phyloP scores from a whole-genome alignment of 2,329 filamentous ascomycete genomes.

The Neophaeococcomyces mojaviensis region DNA sequence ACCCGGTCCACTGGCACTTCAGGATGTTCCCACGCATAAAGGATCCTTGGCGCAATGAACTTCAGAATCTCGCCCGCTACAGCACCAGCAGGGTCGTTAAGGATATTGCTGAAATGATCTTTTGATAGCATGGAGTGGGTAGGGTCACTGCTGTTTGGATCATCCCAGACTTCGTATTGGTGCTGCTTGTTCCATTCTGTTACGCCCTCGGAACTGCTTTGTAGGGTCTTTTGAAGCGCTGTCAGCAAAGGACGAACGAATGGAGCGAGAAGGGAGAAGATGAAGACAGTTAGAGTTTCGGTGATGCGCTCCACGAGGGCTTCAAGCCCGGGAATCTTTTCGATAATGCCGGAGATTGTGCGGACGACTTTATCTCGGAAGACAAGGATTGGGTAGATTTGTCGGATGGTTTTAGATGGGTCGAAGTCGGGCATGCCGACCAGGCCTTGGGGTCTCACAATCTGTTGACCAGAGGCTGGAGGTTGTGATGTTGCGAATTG shows the following conservation, averaged over 20 bases:
- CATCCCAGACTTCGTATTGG: constrained; percentile 73
- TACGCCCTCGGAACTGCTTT: constrained; percentile 71
- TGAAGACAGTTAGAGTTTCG: constrained; percentile 84
- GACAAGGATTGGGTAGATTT: constrained; percentile 90
- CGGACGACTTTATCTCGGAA: constrained; percentile 94
- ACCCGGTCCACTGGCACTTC: constrained; percentile 77
- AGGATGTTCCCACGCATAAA: constrained; percentile 90
- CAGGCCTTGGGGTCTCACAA: constrained; percentile 45
- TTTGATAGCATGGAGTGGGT: constrained; percentile 79
- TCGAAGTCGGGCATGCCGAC: constrained; percentile 76
- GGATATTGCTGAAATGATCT: constrained; percentile 72
- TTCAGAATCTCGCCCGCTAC: constrained; percentile 70
- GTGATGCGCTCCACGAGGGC: constrained; percentile 86
- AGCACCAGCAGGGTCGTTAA: constrained; percentile 69
- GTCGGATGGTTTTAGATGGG: constrained; percentile 62
- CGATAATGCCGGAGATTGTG: constrained; percentile 72
- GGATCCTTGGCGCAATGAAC: constrained; percentile 76
- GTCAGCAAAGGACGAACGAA: constrained; percentile 90
- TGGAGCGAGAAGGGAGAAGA: constrained; percentile 82
- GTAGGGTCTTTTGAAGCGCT: constrained; percentile 73
- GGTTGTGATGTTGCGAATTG: neutral
- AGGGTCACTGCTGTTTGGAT: constrained; percentile 66
- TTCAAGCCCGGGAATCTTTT: constrained; percentile 86
- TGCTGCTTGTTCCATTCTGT: constrained; percentile 61
- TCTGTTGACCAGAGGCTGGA: constrained; percentile 22